Conservation (phyloP, 768 basidiomycete species). For the Leccinum aurantiacum region DNA sequence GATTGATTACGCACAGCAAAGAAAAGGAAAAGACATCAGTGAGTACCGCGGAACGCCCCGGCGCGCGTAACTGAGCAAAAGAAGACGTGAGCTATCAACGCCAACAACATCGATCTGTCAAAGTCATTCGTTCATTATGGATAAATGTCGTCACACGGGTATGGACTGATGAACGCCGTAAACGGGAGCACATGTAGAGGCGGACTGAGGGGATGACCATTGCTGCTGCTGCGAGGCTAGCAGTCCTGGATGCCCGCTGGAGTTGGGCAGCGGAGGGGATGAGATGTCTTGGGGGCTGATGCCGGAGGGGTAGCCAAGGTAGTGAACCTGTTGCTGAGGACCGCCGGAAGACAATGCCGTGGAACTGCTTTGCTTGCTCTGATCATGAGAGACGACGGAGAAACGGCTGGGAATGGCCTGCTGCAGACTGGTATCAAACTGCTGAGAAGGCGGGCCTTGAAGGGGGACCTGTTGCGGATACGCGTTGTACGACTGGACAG, state of each 20-base stretch:
- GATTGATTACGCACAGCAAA: slow-evolving; percentile 1
- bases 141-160: slow-evolving; percentile 2
- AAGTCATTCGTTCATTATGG: not conserved
- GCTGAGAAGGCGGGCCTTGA: not conserved
- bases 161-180: not conserved
- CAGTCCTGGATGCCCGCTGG: slow-evolving; percentile 8
- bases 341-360: not conserved
- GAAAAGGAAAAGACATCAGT: not conserved
- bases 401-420: not conserved
- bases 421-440: not conserved
- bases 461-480: slow-evolving; percentile 7
- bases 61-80: not conserved
- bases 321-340: not conserved
- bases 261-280: slow-evolving; percentile 21
- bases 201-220: not conserved
- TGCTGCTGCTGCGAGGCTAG: not conserved
- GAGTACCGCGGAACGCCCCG: not conserved
- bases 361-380: not conserved
- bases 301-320: slow-evolving; percentile 9
- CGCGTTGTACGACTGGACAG: not conserved
- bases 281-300: not conserved
- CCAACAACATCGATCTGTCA: not conserved
- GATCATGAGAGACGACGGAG: not conserved
- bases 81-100: not conserved
- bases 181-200: not conserved